These are phyloP conservation scores for Pseudogymnoascus sp. DNA, from an alignment of 2,329 filamentous ascomycete species.

Conservation along the genomic window DNA sequence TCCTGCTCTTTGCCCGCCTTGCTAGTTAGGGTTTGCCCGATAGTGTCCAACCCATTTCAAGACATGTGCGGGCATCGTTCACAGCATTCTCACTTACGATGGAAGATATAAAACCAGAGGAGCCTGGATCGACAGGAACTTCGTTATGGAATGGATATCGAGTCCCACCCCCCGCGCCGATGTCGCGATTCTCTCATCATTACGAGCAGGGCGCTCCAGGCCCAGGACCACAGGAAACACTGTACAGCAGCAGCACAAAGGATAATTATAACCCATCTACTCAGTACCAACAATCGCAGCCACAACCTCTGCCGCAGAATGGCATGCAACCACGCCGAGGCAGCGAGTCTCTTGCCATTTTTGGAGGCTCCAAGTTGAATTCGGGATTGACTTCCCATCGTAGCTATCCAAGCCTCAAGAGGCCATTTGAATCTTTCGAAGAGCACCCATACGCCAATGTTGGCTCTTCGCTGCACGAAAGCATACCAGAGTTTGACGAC, in stretches of 20 bases:
- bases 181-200: not conserved
- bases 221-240: not conserved
- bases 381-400: slow-evolving; percentile 22
- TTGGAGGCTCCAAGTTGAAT: not conserved
- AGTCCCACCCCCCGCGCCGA: not conserved
- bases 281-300: not conserved
- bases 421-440: slow-evolving; percentile 23
- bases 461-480: slow-evolving; percentile 24
- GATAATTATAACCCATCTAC: slow-evolving; percentile 1
- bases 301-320: not conserved
- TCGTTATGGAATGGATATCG: slow-evolving; percentile 6
- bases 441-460: slow-evolving; percentile 23
- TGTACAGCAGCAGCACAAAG: not conserved
- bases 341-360: not conserved
- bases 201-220: slow-evolving; percentile 5
- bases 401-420: slow-evolving; percentile 28
- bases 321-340: not conserved
- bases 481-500: slow-evolving; percentile 20
- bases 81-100: slow-evolving; percentile 10
- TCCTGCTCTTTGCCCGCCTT: not conserved
- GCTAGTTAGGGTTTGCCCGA: not conserved
- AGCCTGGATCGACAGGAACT: not conserved
- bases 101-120: slow-evolving; percentile 10
- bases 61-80: slow-evolving; percentile 6
- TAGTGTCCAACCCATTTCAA: not conserved